Evolutionary conservation across 345 rosid species (phyloP).

Genomic region (Corymbia maculata): DNA sequence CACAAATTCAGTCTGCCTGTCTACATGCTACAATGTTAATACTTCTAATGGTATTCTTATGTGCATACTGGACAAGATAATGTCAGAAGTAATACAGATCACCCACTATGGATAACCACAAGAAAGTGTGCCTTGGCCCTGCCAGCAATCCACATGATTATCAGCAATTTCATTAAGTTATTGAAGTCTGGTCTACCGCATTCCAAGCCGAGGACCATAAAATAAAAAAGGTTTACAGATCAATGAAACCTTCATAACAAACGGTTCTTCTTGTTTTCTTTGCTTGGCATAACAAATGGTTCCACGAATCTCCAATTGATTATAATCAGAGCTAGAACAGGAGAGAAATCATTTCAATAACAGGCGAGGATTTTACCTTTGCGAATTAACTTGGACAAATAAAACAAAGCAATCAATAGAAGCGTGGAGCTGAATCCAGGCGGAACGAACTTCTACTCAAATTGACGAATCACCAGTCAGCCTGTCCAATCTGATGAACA

Average conservation of each 20-base stretch:
- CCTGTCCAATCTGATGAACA: background rate
- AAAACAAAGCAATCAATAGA: background rate
- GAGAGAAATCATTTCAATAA: background rate
- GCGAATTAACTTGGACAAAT: background rate
- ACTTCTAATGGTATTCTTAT: background rate
- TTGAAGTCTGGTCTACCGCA: background rate
- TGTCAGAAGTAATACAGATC: background rate
- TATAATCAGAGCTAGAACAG: background rate
- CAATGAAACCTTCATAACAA: background rate
- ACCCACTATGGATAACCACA: background rate
- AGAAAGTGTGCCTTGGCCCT: background rate
- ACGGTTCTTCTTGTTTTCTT: background rate
- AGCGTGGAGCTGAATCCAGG: background rate
- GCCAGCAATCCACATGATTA: background rate
- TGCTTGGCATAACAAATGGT: background rate
- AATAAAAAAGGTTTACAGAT: background rate
- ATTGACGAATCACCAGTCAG: background rate
- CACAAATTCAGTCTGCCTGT: background rate
- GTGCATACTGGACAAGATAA: background rate
- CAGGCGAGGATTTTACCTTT: background rate
- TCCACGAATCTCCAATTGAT: background rate
- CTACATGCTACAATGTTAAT: background rate
- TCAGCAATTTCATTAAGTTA: background rate
- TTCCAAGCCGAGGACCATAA: background rate
- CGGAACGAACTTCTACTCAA: background rate